A percentile compares a stretch with the other conserved stretches of the same genome.
Conservation (phyloP, 2,329 filamentous ascomycete species). For the Colletotrichum sp. region DNA sequence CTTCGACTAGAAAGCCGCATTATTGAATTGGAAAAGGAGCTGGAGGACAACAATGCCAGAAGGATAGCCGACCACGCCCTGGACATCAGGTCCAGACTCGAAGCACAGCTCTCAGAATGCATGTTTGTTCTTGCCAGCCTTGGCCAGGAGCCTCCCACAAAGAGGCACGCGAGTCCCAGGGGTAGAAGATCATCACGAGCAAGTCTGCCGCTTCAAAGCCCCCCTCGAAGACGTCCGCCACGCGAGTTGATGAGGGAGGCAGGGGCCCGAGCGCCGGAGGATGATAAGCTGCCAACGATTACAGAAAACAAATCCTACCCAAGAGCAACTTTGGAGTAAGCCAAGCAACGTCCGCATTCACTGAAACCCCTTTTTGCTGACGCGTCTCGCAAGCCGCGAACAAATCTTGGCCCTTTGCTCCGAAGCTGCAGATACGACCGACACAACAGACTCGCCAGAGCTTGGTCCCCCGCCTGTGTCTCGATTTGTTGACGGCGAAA, state of each 20-base stretch:
- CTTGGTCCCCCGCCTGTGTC: slow-evolving; percentile 69
- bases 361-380: slow-evolving; percentile 24
- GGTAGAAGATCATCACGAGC: slow-evolving; percentile 7
- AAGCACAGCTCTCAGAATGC: slow-evolving; percentile 75
- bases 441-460: slow-evolving; percentile 67
- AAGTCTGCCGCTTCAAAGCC: slow-evolving; percentile 42
- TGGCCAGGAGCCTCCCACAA: slow-evolving; percentile 63
- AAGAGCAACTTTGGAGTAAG: slow-evolving; percentile 71
- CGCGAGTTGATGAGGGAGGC: slow-evolving; percentile 61
- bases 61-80: slow-evolving; percentile 70
- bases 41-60: slow-evolving; percentile 65
- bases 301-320: slow-evolving; percentile 73
- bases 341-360: slow-evolving; percentile 12
- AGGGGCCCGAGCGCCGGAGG: slow-evolving; percentile 54
- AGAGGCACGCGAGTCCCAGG: slow-evolving; percentile 40
- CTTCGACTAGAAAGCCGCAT: slow-evolving; percentile 74
- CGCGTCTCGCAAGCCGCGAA: slow-evolving; percentile 50
- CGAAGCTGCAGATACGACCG: slow-evolving; percentile 45
- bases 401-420: slow-evolving; percentile 66
- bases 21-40: slow-evolving; percentile 70
- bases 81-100: slow-evolving; percentile 73
- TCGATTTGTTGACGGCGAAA: slow-evolving; percentile 62
- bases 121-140: slow-evolving; percentile 70
- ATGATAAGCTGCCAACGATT: slow-evolving; percentile 69
- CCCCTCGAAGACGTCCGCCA: slow-evolving; percentile 57